A percentile compares a stretch with the other conserved stretches of the same genome.
Evolutionary conservation across 1,284 basidiomycete species (phyloP).

Genomic region (Microbotryum silenes-acaulis): DNA sequence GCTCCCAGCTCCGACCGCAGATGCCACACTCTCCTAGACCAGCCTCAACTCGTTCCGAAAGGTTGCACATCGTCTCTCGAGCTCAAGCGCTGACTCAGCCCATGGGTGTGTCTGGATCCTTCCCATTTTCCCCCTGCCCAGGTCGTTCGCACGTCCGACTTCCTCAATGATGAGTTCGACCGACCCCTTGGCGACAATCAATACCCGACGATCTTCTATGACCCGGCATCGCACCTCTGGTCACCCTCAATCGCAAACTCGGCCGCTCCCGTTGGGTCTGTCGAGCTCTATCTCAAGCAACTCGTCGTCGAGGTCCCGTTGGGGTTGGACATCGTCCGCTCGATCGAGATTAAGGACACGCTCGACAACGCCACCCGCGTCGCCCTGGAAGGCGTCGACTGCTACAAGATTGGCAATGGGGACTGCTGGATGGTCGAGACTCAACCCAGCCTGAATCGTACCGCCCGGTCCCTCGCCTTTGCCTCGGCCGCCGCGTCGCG

Average conservation of each 20-base stretch:
- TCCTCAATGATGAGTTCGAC: conserved; percentile 28
- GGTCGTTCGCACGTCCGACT: conserved; percentile 31
- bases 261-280: conserved; percentile 1
- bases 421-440: conserved; percentile 24
- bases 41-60: no score
- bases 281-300: conserved; percentile 30
- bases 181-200: conserved; percentile 9
- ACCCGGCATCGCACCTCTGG: conserved; percentile 28
- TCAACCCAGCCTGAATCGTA: conserved; percentile 24
- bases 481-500: conserved; percentile 19
- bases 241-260: conserved; percentile 4
- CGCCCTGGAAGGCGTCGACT: conserved; percentile 22
- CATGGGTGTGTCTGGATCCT: no score
- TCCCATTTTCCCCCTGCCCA: neutral
- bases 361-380: conserved; percentile 14
- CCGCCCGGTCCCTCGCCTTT: conserved; percentile 28
- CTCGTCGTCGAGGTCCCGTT: conserved; percentile 29
- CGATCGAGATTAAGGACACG: conserved; percentile 16
- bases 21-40: no score
- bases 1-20: no score
- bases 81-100: no score
- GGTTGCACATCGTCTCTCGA: no score
- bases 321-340: conserved; percentile 8
- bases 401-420: conserved; percentile 15
- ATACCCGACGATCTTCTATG: conserved; percentile 23